These are phyloP conservation scores for Aspergillus sp. DNA, from an alignment of 2,329 filamentous ascomycete genomes.

Conservation along the genomic window DNA sequence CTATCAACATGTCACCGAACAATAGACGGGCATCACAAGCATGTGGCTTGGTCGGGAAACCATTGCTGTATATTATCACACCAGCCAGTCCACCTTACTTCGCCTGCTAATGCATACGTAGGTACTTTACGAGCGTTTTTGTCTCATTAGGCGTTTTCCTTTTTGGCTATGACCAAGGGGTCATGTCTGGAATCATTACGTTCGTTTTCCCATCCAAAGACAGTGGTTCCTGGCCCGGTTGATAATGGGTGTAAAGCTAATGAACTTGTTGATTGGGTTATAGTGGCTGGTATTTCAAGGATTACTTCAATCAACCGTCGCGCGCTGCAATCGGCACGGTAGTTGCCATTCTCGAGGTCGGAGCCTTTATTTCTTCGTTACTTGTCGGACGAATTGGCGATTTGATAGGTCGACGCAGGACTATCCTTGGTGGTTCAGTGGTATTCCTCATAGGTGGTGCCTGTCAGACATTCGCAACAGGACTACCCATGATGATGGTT, in stretches of 20 bases:
- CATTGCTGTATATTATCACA: slow-evolving; percentile 63
- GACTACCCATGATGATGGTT: slow-evolving; percentile 80
- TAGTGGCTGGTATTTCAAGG: slow-evolving; percentile 78
- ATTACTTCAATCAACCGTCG: slow-evolving; percentile 86
- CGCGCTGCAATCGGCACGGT: slow-evolving; percentile 87
- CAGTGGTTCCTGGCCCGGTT: background rate
- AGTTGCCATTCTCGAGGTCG: slow-evolving; percentile 92
- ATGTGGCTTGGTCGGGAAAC: slow-evolving; percentile 90
- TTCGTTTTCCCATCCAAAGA: slow-evolving; percentile 23
- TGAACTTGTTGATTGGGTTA: background rate
- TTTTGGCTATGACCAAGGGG: slow-evolving; percentile 58
- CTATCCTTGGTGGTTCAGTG: slow-evolving; percentile 86
- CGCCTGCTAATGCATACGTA: slow-evolving; percentile 34
- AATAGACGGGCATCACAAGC: slow-evolving; percentile 60
- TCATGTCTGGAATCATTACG: slow-evolving; percentile 65
- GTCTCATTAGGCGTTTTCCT: slow-evolving; percentile 57
- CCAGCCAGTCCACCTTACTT: slow-evolving; percentile 3
- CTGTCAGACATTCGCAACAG: slow-evolving; percentile 70
- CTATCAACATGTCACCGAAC: slow-evolving; percentile 74
- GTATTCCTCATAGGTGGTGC: slow-evolving; percentile 80
- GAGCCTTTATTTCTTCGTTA: slow-evolving; percentile 83
- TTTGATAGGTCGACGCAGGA: slow-evolving; percentile 77
- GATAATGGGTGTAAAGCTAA: background rate
- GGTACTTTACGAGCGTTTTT: slow-evolving; percentile 87
- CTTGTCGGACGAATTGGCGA: slow-evolving; percentile 83